A percentile compares a stretch with the other conserved stretches of the same genome.
Conservation (phyloP, 441 rosid genomes). For the Jatropha podagrica region DNA sequence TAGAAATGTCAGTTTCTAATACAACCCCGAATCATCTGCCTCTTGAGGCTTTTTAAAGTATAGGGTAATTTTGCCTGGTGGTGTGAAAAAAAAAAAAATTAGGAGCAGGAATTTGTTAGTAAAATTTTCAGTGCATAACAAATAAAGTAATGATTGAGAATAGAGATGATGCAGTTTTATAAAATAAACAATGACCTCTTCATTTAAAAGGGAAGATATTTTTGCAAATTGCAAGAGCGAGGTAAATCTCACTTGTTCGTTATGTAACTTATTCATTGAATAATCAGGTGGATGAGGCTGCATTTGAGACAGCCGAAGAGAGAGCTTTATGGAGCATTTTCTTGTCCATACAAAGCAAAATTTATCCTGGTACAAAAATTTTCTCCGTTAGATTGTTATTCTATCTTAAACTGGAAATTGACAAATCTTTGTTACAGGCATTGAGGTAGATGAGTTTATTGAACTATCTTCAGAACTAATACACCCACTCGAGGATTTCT, state of each 20-base stretch:
- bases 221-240: too few relatives aligned
- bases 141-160: too few relatives aligned
- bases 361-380: conserved; percentile 53
- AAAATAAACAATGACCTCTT: background rate
- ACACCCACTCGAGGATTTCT: conserved; percentile 86
- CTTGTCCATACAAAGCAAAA: conserved; percentile 51
- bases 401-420: background rate
- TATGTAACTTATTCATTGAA: too few relatives aligned
- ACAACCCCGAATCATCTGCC: background rate
- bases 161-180: too few relatives aligned
- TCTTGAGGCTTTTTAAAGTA: background rate
- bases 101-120: background rate
- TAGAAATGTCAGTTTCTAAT: background rate
- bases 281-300: conserved; percentile 76
- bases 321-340: conserved; percentile 66
- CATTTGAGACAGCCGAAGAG: conserved; percentile 77
- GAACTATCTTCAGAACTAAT: conserved; percentile 64
- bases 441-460: conserved; percentile 70
- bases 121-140: background rate
- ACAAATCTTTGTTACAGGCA: conserved; percentile 41
- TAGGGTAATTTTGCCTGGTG: too few relatives aligned
- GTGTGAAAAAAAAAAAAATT: too few relatives aligned
- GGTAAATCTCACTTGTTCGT: too few relatives aligned
- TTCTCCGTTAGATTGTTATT: background rate
- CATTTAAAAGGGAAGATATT: too few relatives aligned